Evolutionary conservation across 2,329 filamentous ascomycete species (phyloP).

Genomic region (Cordyceps cateniannulata): DNA sequence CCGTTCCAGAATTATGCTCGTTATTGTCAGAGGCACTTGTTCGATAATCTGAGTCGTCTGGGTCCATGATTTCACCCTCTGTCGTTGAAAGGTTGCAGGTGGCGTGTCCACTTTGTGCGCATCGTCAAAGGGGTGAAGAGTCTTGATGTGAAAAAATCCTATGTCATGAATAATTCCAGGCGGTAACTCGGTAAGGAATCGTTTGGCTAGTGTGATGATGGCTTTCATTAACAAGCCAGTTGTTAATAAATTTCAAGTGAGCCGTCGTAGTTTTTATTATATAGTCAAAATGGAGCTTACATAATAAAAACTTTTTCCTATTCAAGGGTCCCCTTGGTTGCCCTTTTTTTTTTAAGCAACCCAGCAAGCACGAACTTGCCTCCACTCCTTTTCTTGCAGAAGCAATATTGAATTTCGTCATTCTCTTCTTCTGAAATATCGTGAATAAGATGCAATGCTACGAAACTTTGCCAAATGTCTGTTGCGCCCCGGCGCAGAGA

Average conservation of each 20-base stretch:
- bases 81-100: conserved; percentile 7
- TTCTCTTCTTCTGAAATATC: not conserved
- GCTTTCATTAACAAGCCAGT: not conserved
- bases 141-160: not conserved
- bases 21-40: not conserved
- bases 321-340: not conserved
- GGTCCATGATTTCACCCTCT: conserved; percentile 7
- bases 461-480: conserved; percentile 23
- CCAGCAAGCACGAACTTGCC: not conserved
- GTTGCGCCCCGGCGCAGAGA: conserved; percentile 16
- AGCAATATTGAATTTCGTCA: not conserved
- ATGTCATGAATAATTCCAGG: not conserved
- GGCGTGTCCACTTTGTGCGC: not conserved
- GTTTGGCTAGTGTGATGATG: not conserved
- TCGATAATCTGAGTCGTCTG: conserved; percentile 6
- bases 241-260: not conserved
- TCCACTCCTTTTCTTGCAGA: not conserved
- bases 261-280: not conserved
- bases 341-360: not conserved
- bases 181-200: not conserved
- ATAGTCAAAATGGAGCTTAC: not conserved
- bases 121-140: not conserved
- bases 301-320: not conserved
- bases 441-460: conserved; percentile 32
- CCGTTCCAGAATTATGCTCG: not conserved